Evolutionary conservation across 192 early-diverging fungal genomes (phyloP).

Genomic region (Coemansia furcata): DNA sequence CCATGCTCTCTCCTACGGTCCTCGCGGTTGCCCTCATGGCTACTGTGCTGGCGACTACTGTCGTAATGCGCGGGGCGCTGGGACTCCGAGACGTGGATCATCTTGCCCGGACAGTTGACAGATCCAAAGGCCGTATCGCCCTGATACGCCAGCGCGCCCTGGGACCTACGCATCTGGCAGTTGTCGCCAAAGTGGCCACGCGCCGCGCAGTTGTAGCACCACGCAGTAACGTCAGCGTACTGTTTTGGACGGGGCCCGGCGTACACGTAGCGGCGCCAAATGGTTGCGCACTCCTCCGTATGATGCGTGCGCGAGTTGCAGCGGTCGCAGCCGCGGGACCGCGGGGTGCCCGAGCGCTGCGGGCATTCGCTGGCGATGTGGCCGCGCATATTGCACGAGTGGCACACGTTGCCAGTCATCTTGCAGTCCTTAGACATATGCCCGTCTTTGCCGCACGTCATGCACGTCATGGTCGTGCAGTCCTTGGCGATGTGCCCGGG

Average conservation of each 20-base stretch:
- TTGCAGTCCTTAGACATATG: constrained; percentile 42
- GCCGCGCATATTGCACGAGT: constrained; percentile 48
- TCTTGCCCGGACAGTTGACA: constrained; percentile 31
- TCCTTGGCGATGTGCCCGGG: constrained; percentile 44
- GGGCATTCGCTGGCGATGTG: constrained; percentile 43
- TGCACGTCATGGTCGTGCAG: constrained; percentile 37
- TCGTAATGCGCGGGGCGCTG: neutral
- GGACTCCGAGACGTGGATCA: constrained; percentile 4
- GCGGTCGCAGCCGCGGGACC: constrained; percentile 16
- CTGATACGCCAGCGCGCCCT: constrained; percentile 13
- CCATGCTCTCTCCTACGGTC: constrained; percentile 16
- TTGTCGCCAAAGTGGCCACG: constrained; percentile 48
- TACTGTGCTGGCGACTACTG: neutral
- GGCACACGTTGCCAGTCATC: constrained; percentile 38
- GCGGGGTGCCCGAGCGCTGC: constrained; percentile 9
- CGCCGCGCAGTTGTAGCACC: constrained; percentile 48
- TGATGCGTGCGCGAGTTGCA: constrained; percentile 30
- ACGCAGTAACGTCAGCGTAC: constrained; percentile 29
- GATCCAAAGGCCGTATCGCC: constrained; percentile 31
- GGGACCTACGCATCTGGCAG: constrained; percentile 10
- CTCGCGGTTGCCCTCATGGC: constrained; percentile 2
- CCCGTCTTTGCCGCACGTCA: constrained; percentile 36
- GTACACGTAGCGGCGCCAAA: constrained; percentile 50
- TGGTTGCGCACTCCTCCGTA: constrained; percentile 42
- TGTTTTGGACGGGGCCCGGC: neutral